phyloP scores from a whole-genome alignment of 306 rosid species.

The Prinsepia uniflora region DNA sequence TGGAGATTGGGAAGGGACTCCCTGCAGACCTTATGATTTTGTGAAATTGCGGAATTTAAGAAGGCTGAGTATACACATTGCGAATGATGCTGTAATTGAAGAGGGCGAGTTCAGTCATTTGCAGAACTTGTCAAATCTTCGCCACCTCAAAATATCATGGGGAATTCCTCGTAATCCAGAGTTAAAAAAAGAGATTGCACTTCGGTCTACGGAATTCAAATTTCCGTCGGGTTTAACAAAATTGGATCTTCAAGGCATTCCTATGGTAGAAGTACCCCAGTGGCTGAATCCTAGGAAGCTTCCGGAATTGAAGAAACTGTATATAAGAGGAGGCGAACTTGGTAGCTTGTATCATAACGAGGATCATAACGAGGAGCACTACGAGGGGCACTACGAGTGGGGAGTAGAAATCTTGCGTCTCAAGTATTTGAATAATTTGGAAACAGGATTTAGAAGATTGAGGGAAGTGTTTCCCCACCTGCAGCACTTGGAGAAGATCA shows the following conservation, averaged over 20 bases:
- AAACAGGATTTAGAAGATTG: conserved; percentile 10
- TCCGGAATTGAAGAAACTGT: conserved; percentile 17
- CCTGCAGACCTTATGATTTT: conserved; percentile 12
- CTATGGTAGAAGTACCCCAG: background rate
- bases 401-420: conserved; percentile 26
- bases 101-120: background rate
- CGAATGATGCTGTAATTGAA: conserved; percentile 8
- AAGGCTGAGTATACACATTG: conserved; percentile 28
- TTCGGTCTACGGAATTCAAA: background rate
- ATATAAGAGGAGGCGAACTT: conserved; percentile 35
- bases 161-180: background rate
- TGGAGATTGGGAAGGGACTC: background rate
- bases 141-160: conserved; percentile 27
- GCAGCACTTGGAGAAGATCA: conserved; percentile 23
- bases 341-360: background rate
- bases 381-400: too few species aligned
- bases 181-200: too few species aligned
- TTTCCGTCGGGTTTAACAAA: conserved; percentile 13
- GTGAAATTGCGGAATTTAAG: background rate
- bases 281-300: conserved; percentile 23
- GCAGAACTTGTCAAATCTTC: background rate
- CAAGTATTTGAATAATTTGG: conserved; percentile 18
- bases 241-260: conserved; percentile 31
- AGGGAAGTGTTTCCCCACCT: conserved; percentile 5
- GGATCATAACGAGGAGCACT: too few species aligned